Conservation (phyloP, 2,329 filamentous ascomycete genomes). For the Penicillium concentricum region DNA sequence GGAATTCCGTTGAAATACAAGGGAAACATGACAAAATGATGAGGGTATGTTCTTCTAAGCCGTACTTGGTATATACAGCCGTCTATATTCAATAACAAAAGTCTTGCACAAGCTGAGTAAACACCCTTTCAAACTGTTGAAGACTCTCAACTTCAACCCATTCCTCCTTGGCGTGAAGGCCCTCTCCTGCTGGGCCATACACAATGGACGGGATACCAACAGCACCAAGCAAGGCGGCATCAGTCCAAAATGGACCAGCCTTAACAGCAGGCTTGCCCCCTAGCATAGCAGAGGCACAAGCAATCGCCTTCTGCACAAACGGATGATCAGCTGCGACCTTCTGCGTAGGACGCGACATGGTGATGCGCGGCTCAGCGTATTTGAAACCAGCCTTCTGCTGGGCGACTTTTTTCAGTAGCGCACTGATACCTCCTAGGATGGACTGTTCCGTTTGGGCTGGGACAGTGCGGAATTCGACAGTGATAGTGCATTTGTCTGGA, state of each 20-base stretch:
- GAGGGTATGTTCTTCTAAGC: not conserved
- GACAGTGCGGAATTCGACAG: constrained; percentile 52
- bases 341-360: constrained; percentile 46
- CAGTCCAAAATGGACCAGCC: constrained; percentile 49
- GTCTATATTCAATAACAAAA: constrained; percentile 17
- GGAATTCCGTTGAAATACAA: not conserved
- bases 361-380: constrained; percentile 40
- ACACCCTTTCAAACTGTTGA: constrained; percentile 29
- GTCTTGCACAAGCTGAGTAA: constrained; percentile 18
- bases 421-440: constrained; percentile 40
- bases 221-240: constrained; percentile 50
- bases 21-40: not conserved
- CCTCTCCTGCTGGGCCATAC: constrained; percentile 50
- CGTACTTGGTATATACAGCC: not conserved
- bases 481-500: constrained; percentile 50
- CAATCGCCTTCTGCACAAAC: constrained; percentile 37
- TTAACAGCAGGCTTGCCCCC: constrained; percentile 26
- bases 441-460: constrained; percentile 43
- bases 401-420: constrained; percentile 36
- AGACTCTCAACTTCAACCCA: constrained; percentile 50
- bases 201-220: constrained; percentile 49
- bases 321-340: constrained; percentile 43
- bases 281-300: constrained; percentile 29
- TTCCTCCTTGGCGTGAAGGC: constrained; percentile 53
- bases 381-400: constrained; percentile 40